A percentile compares a stretch with the other conserved stretches of the same genome.
These are phyloP conservation scores for Ustilago xerochloae DNA, from an alignment of 1,284 basidiomycete genomes.

Conservation along the genomic window DNA sequence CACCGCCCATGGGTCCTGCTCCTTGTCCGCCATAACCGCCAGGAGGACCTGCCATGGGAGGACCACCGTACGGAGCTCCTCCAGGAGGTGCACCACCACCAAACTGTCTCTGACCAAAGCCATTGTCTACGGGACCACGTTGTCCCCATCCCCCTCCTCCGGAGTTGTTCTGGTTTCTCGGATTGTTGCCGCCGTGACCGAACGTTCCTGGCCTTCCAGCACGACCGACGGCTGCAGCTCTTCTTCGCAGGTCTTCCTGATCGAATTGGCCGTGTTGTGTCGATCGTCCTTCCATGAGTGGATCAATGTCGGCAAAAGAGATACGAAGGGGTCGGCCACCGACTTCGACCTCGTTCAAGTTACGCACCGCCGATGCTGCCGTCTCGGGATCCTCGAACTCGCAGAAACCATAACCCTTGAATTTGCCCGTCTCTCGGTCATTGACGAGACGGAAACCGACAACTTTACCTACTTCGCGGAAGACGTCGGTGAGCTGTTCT, in stretches of 20 bases:
- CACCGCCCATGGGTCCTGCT: slow-evolving; percentile 43
- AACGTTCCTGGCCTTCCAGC: slow-evolving; percentile 47
- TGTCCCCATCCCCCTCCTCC: slow-evolving; percentile 38
- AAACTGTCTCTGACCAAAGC: slow-evolving; percentile 29
- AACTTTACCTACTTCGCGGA: slow-evolving; percentile 65
- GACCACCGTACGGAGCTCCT: slow-evolving; percentile 24
- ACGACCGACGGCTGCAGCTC: slow-evolving; percentile 39
- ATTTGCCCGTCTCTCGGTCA: slow-evolving; percentile 93
- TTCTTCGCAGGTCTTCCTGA: slow-evolving; percentile 40
- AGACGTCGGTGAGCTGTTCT: slow-evolving; percentile 66
- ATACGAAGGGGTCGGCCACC: slow-evolving; percentile 85
- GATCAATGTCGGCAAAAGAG: slow-evolving; percentile 74
- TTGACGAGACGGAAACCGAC: slow-evolving; percentile 75
- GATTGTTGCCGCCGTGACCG: slow-evolving; percentile 40
- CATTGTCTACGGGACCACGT: slow-evolving; percentile 24
- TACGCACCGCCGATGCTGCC: slow-evolving; percentile 83
- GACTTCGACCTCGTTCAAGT: slow-evolving; percentile 81
- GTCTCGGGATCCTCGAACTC: slow-evolving; percentile 97
- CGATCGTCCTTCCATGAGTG: slow-evolving; percentile 60
- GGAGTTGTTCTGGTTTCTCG: no score
- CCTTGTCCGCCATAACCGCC: slow-evolving; percentile 27
- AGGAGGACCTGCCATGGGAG: slow-evolving; percentile 19
- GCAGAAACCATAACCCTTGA: slow-evolving; percentile 96
- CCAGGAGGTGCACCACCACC: slow-evolving; percentile 16
- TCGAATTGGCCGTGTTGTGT: slow-evolving; percentile 61